Base-by-base conservation (phyloP, 352 stramenopile species). In the Pythium diclinum region DNA sequence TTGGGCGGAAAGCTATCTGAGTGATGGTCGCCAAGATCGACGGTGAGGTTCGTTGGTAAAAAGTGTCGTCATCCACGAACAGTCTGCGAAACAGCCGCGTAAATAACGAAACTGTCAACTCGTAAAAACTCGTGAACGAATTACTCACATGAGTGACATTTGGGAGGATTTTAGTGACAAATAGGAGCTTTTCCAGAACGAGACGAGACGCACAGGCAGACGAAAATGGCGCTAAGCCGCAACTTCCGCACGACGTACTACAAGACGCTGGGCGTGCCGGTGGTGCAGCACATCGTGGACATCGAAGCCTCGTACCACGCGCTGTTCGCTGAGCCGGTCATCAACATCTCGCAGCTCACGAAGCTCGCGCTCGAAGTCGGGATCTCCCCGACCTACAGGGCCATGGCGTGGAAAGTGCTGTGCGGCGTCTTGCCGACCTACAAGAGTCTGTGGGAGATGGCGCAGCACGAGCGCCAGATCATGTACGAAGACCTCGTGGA, bases 221-320 rank as follows among this genome's bases (percentile, higher is more conserved):
- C 56, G 36, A 69, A 6, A 13, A 92, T 92, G 85, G 66, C 83
- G 60, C 63, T 89, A 52, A 89, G 69, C 61, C 71, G 78, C 57
- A 94, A 94, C 69, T 91, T 94, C 70, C 83, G 83, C 46, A 91
- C 81, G 69, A 92, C 83, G 40, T 94, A 94, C 68, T 94, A 94
- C 72, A 94, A 94, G 76, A 94, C 82, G 67, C 73, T 94, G 54
- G 86, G 86, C 48, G 86, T 94, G 59, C 85, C 85, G 8, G 81
- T 94, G 46, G 81, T 92, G 68, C 85, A 90, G 71, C 81, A 90
- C 63, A 88, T 92, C 67, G 83, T 91, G 47, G 81, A 94, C 44
- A 72, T 89, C 33, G 85, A 94, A 23, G 85, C 83, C 1, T 90
- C 79, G 33, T 92, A 89, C 48, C 78, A 79, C 6, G 75, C 83